Base-by-base conservation (phyloP, 2,329 filamentous ascomycete species). In the Aspergillus neotritici region DNA sequence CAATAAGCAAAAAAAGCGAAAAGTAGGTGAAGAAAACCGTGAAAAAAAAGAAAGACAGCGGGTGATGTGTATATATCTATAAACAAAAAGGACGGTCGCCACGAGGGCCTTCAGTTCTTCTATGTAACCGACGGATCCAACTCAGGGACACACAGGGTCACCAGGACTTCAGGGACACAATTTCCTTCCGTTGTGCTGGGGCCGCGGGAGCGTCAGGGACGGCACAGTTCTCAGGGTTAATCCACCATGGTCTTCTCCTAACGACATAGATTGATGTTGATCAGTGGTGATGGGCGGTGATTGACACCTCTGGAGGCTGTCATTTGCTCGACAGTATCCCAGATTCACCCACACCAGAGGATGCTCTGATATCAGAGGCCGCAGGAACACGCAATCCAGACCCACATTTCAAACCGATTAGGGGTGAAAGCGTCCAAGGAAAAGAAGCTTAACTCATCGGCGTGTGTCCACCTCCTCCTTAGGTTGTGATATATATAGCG, bases 331-430 rank as follows among this genome's bases (percentile, higher is more conserved):
- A 25, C 21, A 8, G 21, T 6, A 25, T 25, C 16, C 15, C 37
- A 43, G 11, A 29, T 12, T 16, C 29, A 39, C 29, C 21, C 21
- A 25, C 30, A 43, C 34, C 40, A 33, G 41, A 40, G 41, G 48
- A 48, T 37, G 37, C 32, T 15, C 37, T 49, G 44, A 46, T 47
- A 50, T 50, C 51, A 47, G 43, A 46, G 35, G 41, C 35, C 37
- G 34, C 34, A 36, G 30, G 33, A 55, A 55, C 49, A 31, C 52
- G 50, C 52, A 55, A 55, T 42, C 46, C 45, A 30, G 52, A 37
- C 35, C 51, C 50, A 52, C 50, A 40, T n/a, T 31, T n/a, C 15
- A 44, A 36, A 43, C 40, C 39, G 41, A 40, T 46, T 46, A 51
- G 41, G 45, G 32, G 33, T 33, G 15, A 31, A 37, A 15, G 31